Evolutionary conservation across 805 yeast species (phyloP).

Genomic region (Nakazawaea populi): DNA sequence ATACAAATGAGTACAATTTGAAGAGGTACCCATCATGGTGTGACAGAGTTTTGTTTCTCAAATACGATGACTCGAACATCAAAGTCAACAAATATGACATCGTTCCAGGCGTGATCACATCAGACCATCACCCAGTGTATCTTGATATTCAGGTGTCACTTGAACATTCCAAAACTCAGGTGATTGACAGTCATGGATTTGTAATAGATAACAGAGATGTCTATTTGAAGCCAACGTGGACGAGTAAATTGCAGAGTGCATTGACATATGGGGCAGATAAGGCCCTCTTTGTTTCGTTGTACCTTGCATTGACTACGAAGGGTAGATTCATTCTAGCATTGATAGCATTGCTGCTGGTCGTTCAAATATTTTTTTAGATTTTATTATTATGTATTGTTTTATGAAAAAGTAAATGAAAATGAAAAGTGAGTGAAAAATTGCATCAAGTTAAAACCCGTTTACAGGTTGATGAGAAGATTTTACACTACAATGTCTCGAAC

Average conservation of each 20-base stretch:
- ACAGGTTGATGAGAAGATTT: neutral
- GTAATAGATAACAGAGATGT: conserved; percentile 20
- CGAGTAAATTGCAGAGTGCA: neutral
- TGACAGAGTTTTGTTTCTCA: conserved; percentile 66
- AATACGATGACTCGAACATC: conserved; percentile 23
- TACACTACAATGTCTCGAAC: neutral
- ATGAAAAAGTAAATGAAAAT: neutral
- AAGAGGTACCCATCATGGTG: conserved; percentile 86
- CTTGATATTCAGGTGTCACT: conserved; percentile 43
- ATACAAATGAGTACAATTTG: conserved; percentile 38
- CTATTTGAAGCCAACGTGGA: conserved; percentile 18
- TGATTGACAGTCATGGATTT: conserved; percentile 22
- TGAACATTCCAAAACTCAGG: conserved; percentile 33
- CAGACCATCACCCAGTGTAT: conserved; percentile 82
- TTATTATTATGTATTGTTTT: too few relatives aligned
- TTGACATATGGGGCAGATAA: conserved; percentile 2
- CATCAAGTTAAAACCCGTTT: too few relatives aligned
- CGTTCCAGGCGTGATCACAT: conserved; percentile 38
- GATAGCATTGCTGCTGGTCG: neutral
- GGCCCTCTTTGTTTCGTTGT: neutral
- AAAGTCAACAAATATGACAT: conserved; percentile 40
- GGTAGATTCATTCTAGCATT: conserved; percentile 1
- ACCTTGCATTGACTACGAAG: neutral
- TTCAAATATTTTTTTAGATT: neutral
- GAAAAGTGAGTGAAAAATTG: neutral